A percentile compares a stretch with the other conserved stretches of the same genome.
Evolutionary conservation across 1,284 basidiomycete species (phyloP).

Genomic region (Naganishia sp.): DNA sequence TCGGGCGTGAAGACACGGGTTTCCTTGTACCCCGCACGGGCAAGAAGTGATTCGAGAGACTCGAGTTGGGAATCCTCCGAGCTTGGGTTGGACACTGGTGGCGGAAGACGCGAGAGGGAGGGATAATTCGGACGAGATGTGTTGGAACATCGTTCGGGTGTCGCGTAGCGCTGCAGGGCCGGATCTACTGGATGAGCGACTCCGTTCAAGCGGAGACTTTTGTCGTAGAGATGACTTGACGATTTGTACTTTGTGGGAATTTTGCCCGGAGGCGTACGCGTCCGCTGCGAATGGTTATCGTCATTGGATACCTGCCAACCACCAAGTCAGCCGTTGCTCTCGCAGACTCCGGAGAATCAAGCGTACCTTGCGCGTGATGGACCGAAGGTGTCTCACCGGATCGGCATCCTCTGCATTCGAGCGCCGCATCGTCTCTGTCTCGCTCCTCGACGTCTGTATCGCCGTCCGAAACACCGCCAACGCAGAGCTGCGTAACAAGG

Average conservation of each 20-base stretch:
- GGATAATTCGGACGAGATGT: not conserved
- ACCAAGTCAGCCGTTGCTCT: not conserved
- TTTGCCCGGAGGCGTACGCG: not conserved
- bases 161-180: not conserved
- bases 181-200: not conserved
- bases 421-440: not conserved
- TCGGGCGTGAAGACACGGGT: constrained; percentile 83
- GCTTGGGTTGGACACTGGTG: not conserved
- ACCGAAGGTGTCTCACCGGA: constrained; percentile 5
- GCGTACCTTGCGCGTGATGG: constrained; percentile 30
- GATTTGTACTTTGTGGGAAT: constrained; percentile 21
- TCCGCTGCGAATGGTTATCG: constrained; percentile 9
- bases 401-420: not conserved
- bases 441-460: not conserved
- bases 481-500: not conserved
- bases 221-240: constrained; percentile 2
- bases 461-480: not conserved
- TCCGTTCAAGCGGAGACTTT: constrained; percentile 8
- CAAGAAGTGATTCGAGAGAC: constrained; percentile 71
- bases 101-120: not conserved
- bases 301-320: constrained; percentile 12
- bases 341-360: too few species aligned
- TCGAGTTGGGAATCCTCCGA: constrained; percentile 21
- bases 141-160: constrained; percentile 7
- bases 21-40: constrained; percentile 84